Evolutionary conservation across 2,329 filamentous ascomycete species (phyloP).

Genomic region (Didymella keratinophila): DNA sequence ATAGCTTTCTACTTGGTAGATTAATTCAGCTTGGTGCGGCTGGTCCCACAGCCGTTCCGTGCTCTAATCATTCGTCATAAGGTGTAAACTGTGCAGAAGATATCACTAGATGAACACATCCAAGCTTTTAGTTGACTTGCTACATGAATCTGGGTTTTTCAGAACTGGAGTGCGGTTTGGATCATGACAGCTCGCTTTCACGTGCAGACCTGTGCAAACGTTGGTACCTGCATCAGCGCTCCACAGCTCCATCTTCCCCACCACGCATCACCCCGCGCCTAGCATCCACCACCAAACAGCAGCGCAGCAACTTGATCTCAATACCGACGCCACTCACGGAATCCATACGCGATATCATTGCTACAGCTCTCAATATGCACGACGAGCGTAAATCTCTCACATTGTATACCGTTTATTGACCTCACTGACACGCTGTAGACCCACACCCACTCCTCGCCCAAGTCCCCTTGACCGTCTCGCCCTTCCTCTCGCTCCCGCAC

Average conservation of each 20-base stretch:
- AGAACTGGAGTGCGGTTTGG: no score
- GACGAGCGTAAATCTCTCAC: constrained; percentile 12
- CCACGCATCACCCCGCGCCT: constrained; percentile 17
- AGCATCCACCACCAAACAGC: constrained; percentile 8
- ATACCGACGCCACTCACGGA: not conserved
- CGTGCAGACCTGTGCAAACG: constrained; percentile 8
- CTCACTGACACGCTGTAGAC: constrained; percentile 43
- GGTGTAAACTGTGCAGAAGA: not conserved
- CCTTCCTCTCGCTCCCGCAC: constrained; percentile 88
- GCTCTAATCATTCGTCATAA: constrained; percentile 1
- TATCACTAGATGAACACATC: not conserved
- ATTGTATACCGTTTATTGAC: no score
- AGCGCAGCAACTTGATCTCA: not conserved
- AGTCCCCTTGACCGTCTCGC: constrained; percentile 90
- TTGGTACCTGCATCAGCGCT: constrained; percentile 27
- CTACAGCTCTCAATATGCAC: constrained; percentile 9
- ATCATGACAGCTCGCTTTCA: constrained; percentile 1
- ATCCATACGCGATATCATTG: not conserved
- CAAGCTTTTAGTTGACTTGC: no score
- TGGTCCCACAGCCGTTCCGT: constrained; percentile 5
- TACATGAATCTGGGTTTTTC: not conserved
- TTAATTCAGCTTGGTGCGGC: constrained; percentile 21
- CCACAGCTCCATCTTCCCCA: constrained; percentile 21
- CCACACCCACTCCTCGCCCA: constrained; percentile 90
- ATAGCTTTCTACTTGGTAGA: constrained; percentile 23